These are phyloP conservation scores for Leccinum aurantiacum DNA, from an alignment of 768 basidiomycete species.

Conservation along the genomic window DNA sequence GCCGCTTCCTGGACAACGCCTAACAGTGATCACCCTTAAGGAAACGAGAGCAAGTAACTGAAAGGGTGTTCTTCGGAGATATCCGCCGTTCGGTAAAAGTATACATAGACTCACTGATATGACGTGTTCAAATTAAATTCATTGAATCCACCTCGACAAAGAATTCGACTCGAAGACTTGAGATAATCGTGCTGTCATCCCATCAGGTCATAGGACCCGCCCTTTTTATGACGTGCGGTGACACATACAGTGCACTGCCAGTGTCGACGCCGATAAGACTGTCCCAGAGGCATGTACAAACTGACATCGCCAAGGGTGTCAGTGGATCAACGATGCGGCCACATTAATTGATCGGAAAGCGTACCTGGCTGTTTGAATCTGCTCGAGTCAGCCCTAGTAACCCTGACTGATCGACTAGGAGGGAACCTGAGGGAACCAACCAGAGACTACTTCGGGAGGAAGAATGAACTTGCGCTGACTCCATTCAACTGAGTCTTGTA, in stretches of 20 bases:
- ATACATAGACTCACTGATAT: not conserved
- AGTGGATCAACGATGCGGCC: not conserved
- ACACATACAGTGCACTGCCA: not conserved
- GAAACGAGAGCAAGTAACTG: not conserved
- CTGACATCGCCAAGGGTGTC: not conserved
- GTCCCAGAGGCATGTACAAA: not conserved
- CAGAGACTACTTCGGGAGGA: not conserved
- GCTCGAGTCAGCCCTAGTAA: not conserved
- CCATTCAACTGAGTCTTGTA: not conserved
- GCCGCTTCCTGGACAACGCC: not conserved
- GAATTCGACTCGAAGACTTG: not conserved
- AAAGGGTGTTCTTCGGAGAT: not conserved
- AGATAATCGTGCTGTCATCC: not conserved
- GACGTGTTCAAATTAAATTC: not conserved
- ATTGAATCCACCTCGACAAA: too few species aligned
- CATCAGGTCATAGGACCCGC: not conserved
- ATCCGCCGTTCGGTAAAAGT: not conserved
- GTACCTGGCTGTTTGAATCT: not conserved
- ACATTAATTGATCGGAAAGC: not conserved
- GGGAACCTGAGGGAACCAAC: not conserved
- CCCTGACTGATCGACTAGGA: not conserved
- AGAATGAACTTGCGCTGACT: not conserved
- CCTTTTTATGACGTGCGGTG: not conserved
- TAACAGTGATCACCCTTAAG: not conserved
- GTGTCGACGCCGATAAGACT: not conserved